phyloP scores from a whole-genome alignment of 1,139 yeast genomes.

The Debaryomyces coudertii region DNA sequence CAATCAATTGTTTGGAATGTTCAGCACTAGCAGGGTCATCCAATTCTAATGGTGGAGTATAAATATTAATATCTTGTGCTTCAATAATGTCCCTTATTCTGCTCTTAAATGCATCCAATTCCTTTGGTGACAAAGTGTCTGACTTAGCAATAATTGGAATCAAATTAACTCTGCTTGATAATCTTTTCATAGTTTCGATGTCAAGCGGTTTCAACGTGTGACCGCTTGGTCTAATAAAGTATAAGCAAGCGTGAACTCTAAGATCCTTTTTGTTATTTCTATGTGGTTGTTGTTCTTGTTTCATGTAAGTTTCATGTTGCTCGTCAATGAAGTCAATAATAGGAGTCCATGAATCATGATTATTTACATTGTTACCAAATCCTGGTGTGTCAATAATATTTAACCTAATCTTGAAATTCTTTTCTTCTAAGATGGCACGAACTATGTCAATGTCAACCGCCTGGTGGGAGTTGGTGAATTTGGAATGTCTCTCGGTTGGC shows the following conservation, averaged over 20 bases:
- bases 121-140: slow-evolving; percentile 85
- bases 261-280: slow-evolving; percentile 74
- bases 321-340: slow-evolving; percentile 93
- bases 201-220: slow-evolving; percentile 93
- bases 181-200: slow-evolving; percentile 87
- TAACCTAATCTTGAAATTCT: slow-evolving; percentile 80
- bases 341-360: slow-evolving; percentile 91
- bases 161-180: slow-evolving; percentile 86
- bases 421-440: slow-evolving; percentile 91
- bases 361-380: slow-evolving; percentile 94
- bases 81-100: slow-evolving; percentile 89
- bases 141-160: slow-evolving; percentile 96
- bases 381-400: slow-evolving; percentile 97
- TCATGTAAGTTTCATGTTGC: slow-evolving; percentile 93
- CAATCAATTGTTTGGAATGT: slow-evolving; percentile 81
- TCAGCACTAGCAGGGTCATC: slow-evolving; percentile 78
- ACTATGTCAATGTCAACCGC: slow-evolving; percentile 91
- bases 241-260: slow-evolving; percentile 93
- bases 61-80: slow-evolving; percentile 88
- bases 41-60: slow-evolving; percentile 80
- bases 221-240: slow-evolving; percentile 95
- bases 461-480: slow-evolving; percentile 65
- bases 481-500: slow-evolving; percentile 66
- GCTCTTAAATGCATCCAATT: slow-evolving; percentile 78
- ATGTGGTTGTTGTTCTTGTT: slow-evolving; percentile 94